Base-by-base conservation (phyloP, 257 asterid species). In the Fraxinus pennsylvanica region DNA sequence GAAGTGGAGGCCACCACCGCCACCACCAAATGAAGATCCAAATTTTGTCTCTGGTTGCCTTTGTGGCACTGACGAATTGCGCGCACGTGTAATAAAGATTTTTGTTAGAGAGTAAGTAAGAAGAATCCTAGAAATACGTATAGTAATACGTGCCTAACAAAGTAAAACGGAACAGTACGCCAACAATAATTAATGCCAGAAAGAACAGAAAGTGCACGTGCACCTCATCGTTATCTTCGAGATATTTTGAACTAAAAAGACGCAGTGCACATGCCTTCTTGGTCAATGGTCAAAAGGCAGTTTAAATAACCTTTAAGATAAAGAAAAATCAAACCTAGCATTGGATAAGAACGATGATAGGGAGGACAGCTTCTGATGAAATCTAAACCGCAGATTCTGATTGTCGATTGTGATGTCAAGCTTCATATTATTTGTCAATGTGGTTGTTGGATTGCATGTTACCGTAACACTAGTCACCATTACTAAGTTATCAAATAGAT, bases 201-300 rank as follows among this genome's bases (percentile, higher is more conserved):
- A 54, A 81, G 68, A 70, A 78, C 76, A 57, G 73, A 72, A 72
- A 47, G 3, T 79, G 83, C 86, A 82, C 86, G 83, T 82, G 86
- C 86, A 59, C 13, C 12, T n/a, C 30, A 7, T 29, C 67, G 84
- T 73, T 86, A 80, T 83, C 77, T 83, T 74, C 89, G 89, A 87
- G 84, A 87, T 80, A 65, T 84, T 63, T 88, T 83, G 86, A 80
- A 91, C 84, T 92, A 86, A 88, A 88, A 86, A 86, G 92, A 88
- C 87, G 85, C 91, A 81, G 79, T 86, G 87, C 95, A 90, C 95
- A 92, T 88, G 95, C 85, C 89, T 75, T 71, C 73, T 43, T 43
- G 21, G 95, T 88, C 95, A 88, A 90, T 78, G 90, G 90, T 88
- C 90, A 87, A 88, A 88, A 90, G 83, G 69, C 80, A 35, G 78